Evolutionary conservation across 2,329 filamentous ascomycete genomes (phyloP).

Genomic region (Hymenotorrendiella dingleyae): DNA sequence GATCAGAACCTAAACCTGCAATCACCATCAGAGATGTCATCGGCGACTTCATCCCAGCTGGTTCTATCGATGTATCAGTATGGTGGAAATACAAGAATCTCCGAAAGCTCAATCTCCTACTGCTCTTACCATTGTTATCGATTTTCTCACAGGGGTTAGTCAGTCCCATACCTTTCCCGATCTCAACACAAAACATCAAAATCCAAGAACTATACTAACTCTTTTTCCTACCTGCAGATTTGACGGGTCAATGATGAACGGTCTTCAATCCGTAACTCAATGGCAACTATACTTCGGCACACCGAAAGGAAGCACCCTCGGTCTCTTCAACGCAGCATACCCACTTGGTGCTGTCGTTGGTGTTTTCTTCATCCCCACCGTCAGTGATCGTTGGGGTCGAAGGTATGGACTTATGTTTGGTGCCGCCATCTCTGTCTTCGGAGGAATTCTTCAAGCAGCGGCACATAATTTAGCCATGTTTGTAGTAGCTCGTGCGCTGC

Average conservation of each 20-base stretch:
- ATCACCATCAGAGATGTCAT: too few relatives aligned
- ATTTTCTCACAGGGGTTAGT: too few relatives aligned
- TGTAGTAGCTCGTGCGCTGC: conserved; percentile 36
- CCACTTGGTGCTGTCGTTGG: conserved; percentile 31
- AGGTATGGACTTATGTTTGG: conserved; percentile 26
- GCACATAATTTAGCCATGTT: conserved; percentile 34
- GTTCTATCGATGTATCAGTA: too few relatives aligned
- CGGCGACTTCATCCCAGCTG: too few relatives aligned
- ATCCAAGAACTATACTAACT: too few relatives aligned
- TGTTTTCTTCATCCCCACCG: conserved; percentile 33
- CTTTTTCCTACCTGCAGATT: too few relatives aligned
- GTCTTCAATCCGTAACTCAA: conserved; percentile 34
- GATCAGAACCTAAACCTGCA: too few relatives aligned
- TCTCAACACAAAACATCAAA: too few relatives aligned
- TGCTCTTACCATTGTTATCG: too few relatives aligned
- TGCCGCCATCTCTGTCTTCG: conserved; percentile 32
- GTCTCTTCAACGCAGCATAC: conserved; percentile 30
- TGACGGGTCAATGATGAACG: conserved; percentile 29
- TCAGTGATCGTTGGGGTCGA: conserved; percentile 29
- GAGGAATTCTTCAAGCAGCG: conserved; percentile 33
- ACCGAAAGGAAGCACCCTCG: conserved; percentile 29
- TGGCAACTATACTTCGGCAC: conserved; percentile 32
- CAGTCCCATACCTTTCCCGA: too few relatives aligned
- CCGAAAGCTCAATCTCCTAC: too few relatives aligned
- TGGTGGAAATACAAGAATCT: too few relatives aligned